Base-by-base conservation (phyloP, 1,139 yeast genomes). In the Yamadazyma aaseri region DNA sequence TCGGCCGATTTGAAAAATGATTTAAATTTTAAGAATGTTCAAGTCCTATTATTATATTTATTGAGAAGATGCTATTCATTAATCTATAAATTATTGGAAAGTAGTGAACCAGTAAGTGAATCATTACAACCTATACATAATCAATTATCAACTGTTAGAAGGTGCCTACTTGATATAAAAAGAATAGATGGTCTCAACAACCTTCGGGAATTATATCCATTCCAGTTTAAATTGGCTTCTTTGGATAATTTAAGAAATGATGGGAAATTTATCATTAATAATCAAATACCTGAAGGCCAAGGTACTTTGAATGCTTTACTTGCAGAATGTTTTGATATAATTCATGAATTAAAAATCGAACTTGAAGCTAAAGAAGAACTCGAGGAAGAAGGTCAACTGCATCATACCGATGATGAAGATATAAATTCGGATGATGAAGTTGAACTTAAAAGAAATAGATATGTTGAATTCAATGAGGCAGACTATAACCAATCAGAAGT, bases 201-300 rank as follows among this genome's bases (percentile, higher is more conserved):
- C 35, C 75, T 84, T 40, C 76, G 97, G 44, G 98, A 92, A 55
- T 70, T 92, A 39, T 92, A 89, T 52, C 98, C 97, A 6, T 92
- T 86, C 58, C 97, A 92, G 60, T 80, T 92, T 79, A 92, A 92
- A 60, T 71, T 92, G 38, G 94, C 95, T 1, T 82, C 95, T 10
- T 71, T 92, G 44, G 97, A 92, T 57, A 85, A 87, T 51, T 60
- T 85, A 53, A 76, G 97, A 51, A 73, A 68, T 13, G 97, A 92
- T 56, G 98, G 98, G 21, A 90, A 86, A 64, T 92, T 92, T 52
- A 79, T 85, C 53, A 84, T 87, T 22, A 87, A 86, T 44, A 86
- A 80, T 35, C 85, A 86, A 44, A 82, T 90, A 26, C 98, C 98
- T 6, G 97, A 92, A 58, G 98, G 98, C 10, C 98, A 92, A 60